A percentile compares a stretch with the other conserved stretches of the same genome.
Conservation (phyloP, 2,329 filamentous ascomycete species). For the Byssothecium circinans region DNA sequence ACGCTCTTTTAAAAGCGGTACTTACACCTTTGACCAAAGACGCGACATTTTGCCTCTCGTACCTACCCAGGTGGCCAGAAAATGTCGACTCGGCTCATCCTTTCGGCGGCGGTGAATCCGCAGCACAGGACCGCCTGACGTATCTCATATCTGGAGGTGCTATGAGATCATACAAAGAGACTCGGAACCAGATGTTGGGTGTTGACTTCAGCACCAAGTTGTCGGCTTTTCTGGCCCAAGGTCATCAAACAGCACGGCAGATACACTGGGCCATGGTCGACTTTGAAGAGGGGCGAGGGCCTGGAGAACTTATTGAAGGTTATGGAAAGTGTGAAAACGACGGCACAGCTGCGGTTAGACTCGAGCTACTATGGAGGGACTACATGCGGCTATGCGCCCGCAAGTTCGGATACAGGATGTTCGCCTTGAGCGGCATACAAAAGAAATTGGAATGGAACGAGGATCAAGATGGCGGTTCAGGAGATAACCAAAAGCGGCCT, state of each 20-base stretch:
- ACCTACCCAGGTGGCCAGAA: constrained; percentile 58
- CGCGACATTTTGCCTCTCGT: constrained; percentile 48
- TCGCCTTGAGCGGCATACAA: constrained; percentile 65
- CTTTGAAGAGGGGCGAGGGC: constrained; percentile 65
- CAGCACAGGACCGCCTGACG: constrained; percentile 60
- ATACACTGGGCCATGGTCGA: constrained; percentile 68
- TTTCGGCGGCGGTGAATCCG: constrained; percentile 67
- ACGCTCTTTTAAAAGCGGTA: constrained; percentile 58
- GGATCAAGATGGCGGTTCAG: neutral
- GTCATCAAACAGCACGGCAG: constrained; percentile 72
- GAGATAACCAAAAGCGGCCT: constrained; percentile 45
- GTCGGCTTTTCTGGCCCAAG: constrained; percentile 71
- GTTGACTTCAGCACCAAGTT: constrained; percentile 74
- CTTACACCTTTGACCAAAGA: constrained; percentile 58
- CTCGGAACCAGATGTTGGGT: constrained; percentile 71
- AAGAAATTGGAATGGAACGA: constrained; percentile 37
- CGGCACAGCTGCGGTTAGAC: constrained; percentile 68
- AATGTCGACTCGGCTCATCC: constrained; percentile 63
- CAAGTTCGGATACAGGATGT: constrained; percentile 69
- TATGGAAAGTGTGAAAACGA: constrained; percentile 72
- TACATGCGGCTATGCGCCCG: constrained; percentile 76
- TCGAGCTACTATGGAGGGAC: constrained; percentile 75
- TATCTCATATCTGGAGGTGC: constrained; percentile 64
- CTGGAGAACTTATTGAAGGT: constrained; percentile 44
- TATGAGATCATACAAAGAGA: constrained; percentile 67